phyloP scores from a whole-genome alignment of 1,284 basidiomycete genomes.

The Ganoderma boninense region DNA sequence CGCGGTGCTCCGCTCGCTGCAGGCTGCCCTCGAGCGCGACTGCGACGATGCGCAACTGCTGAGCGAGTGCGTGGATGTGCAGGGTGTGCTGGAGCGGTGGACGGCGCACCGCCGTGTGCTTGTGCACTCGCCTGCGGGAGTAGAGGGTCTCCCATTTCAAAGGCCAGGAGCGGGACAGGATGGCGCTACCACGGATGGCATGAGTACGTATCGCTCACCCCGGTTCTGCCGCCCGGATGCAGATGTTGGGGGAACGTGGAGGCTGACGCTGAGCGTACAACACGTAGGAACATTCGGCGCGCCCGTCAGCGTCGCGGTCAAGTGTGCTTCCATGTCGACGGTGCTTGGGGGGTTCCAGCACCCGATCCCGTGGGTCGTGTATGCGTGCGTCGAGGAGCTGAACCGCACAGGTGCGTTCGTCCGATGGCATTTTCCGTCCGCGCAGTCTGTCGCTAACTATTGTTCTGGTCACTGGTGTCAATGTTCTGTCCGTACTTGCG shows the following conservation, averaged over 20 bases:
- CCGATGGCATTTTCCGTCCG: too few species aligned
- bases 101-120: not conserved
- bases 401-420: slow-evolving; percentile 56
- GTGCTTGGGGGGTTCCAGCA: slow-evolving; percentile 61
- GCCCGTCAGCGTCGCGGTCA: slow-evolving; percentile 52
- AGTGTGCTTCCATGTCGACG: slow-evolving; percentile 54
- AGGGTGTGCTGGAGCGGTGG: slow-evolving; percentile 47
- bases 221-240: not conserved
- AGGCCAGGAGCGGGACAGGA: not conserved
- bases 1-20: slow-evolving; percentile 34
- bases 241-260: not conserved
- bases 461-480: not conserved
- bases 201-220: not conserved
- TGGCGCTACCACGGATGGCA: not conserved
- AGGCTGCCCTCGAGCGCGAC: slow-evolving; percentile 31
- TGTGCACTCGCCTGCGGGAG: not conserved
- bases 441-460: too few species aligned
- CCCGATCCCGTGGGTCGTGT: slow-evolving; percentile 61
- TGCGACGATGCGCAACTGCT: slow-evolving; percentile 27
- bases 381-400: slow-evolving; percentile 66
- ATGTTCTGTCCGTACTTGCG: not conserved
- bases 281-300: slow-evolving; percentile 57
- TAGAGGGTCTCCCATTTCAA: not conserved
- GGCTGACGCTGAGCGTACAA: not conserved
- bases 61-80: slow-evolving; percentile 44